Percentiles rank a stretch among this genome's conserved stretches.
phyloP scores from a whole-genome alignment of 768 basidiomycete genomes.

The Suillus brevipes region DNA sequence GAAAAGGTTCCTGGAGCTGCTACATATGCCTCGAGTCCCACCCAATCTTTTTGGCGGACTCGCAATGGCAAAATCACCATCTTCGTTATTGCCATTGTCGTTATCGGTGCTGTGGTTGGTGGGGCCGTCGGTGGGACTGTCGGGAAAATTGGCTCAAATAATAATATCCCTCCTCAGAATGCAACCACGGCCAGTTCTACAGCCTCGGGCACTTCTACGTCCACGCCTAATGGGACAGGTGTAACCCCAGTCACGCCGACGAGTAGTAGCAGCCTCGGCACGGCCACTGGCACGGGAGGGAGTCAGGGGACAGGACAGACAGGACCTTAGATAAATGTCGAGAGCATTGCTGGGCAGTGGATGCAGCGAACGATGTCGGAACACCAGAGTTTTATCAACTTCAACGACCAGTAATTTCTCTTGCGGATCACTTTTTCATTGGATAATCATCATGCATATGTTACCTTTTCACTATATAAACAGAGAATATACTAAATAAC shows the following conservation, averaged over 20 bases:
- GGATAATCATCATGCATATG: not conserved
- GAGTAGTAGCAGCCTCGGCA: too few relatives aligned
- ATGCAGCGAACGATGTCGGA: not conserved
- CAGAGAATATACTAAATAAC: not conserved
- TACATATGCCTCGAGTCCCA: slow-evolving; percentile 2
- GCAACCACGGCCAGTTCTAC: not conserved
- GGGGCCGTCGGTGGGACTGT: slow-evolving; percentile 58
- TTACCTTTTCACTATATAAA: not conserved
- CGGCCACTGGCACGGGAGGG: too few relatives aligned
- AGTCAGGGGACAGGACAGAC: too few relatives aligned
- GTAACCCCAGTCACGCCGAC: too few relatives aligned
- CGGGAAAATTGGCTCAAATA: slow-evolving; percentile 20
- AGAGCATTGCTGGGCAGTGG: not conserved
- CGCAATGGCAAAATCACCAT: slow-evolving; percentile 44
- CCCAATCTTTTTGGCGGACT: slow-evolving; percentile 49
- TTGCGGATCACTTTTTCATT: not conserved
- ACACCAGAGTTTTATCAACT: not conserved
- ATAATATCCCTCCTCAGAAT: not conserved
- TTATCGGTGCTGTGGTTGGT: slow-evolving; percentile 55
- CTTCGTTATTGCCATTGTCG: slow-evolving; percentile 37
- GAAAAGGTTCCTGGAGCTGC: slow-evolving; percentile 14
- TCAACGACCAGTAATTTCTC: not conserved
- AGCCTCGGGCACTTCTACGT: not conserved
- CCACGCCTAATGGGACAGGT: not conserved
- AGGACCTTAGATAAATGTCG: too few relatives aligned